These are phyloP conservation scores for Macrophomina tecta DNA, from an alignment of 2,329 filamentous ascomycete species.

Conservation along the genomic window DNA sequence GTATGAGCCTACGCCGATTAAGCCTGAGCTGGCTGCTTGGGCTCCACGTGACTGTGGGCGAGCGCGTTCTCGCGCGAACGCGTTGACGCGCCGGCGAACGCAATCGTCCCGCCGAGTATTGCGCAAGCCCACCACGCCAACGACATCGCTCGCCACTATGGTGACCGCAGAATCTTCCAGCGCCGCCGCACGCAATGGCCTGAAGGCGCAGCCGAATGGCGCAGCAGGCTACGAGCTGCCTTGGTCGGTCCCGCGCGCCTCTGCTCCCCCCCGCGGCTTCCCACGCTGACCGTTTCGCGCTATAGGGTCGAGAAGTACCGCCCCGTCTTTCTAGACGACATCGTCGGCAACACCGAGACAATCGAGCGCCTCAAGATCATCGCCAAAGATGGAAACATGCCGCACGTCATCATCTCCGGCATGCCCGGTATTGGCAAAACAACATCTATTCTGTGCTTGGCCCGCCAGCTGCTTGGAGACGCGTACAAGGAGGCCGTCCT, in stretches of 20 bases:
- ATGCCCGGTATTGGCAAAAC: conserved; percentile 99
- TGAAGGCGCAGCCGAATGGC: conserved; percentile 44
- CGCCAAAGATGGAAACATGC: conserved; percentile 98
- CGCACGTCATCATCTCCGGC: conserved; percentile 98
- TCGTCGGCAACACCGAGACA: conserved; percentile 97
- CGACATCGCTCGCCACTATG: conserved; percentile 42
- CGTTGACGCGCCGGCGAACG: conserved; percentile 14
- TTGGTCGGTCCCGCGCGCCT: conserved; percentile 61
- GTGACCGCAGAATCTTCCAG: conserved; percentile 58
- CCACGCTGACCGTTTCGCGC: not conserved
- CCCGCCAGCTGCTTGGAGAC: conserved; percentile 87
- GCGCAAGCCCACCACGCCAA: conserved; percentile 11
- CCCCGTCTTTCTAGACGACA: conserved; percentile 91
- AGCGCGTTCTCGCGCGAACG: conserved; percentile 9
- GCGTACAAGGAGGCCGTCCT: conserved; percentile 97
- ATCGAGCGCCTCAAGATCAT: conserved; percentile 98
- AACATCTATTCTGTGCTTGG: conserved; percentile 90
- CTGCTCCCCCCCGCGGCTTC: not conserved
- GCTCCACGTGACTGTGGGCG: not conserved
- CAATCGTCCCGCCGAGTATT: conserved; percentile 7
- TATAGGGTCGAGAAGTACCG: conserved; percentile 97
- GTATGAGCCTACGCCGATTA: not conserved
- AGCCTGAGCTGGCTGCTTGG: not conserved
- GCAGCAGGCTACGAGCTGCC: conserved; percentile 74
- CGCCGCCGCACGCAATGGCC: conserved; percentile 50